Percentiles rank a stretch among this genome's conserved stretches.
Evolutionary conservation across 306 rosid species (phyloP).

Genomic region (Corylus avellana): DNA sequence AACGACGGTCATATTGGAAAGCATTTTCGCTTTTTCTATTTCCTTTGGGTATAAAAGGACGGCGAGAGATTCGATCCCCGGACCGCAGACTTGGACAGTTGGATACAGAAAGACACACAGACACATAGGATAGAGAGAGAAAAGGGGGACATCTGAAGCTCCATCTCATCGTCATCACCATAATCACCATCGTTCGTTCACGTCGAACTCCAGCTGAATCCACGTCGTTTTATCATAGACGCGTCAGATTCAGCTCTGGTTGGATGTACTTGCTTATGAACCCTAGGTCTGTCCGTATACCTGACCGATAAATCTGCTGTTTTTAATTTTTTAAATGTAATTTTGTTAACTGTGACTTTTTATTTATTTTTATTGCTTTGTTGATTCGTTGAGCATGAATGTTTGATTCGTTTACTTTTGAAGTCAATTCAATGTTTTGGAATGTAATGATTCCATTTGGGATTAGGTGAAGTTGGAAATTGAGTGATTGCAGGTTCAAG

Average conservation of each 20-base stretch:
- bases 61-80: slow-evolving; percentile 61
- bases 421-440: slow-evolving; percentile 6
- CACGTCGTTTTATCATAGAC: slow-evolving; percentile 32
- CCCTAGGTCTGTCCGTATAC: slow-evolving; percentile 47
- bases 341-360: not conserved
- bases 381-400: slow-evolving; percentile 9
- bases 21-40: not conserved
- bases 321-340: slow-evolving; percentile 16
- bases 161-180: not conserved
- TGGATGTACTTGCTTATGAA: slow-evolving; percentile 28
- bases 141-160: not conserved
- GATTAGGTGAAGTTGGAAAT: slow-evolving; percentile 9
- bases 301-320: not conserved
- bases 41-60: not conserved
- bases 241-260: slow-evolving; percentile 51
- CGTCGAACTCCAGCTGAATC: slow-evolving; percentile 44
- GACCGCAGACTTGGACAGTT: slow-evolving; percentile 35
- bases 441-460: not conserved
- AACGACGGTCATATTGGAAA: not conserved
- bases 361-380: not conserved
- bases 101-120: slow-evolving; percentile 34
- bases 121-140: slow-evolving; percentile 23
- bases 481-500: slow-evolving; percentile 7
- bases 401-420: slow-evolving; percentile 18
- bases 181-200: slow-evolving; percentile 22